A percentile compares a stretch with the other conserved stretches of the same genome.
Conservation (phyloP, 345 rosid genomes). For the Laguncularia racemosa region DNA sequence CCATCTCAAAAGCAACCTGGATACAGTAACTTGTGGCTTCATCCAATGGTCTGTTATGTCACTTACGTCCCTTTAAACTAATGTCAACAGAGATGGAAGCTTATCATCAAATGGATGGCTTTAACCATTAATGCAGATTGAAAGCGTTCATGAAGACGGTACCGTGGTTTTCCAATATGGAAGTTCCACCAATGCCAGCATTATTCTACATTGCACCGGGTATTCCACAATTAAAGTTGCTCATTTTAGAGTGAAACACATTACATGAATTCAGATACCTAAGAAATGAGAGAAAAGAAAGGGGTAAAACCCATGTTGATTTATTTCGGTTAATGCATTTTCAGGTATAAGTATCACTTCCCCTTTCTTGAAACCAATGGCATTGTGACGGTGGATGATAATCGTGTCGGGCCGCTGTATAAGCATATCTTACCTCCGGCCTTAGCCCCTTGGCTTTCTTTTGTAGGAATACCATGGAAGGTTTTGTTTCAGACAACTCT, state of each 20-base stretch:
- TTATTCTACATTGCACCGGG: slow-evolving; percentile 81
- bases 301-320: background rate
- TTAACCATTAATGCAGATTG: slow-evolving; percentile 36
- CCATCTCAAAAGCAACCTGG: slow-evolving; percentile 32
- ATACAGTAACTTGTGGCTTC: slow-evolving; percentile 53
- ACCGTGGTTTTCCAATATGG: slow-evolving; percentile 51
- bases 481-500: slow-evolving; percentile 21
- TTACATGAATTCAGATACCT: background rate
- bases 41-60: slow-evolving; percentile 41
- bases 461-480: slow-evolving; percentile 75
- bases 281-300: background rate
- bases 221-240: slow-evolving; percentile 12
- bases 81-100: too few relatives aligned
- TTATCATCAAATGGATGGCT: too few relatives aligned
- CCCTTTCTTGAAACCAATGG: slow-evolving; percentile 84
- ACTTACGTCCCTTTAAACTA: too few relatives aligned
- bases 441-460: slow-evolving; percentile 71
- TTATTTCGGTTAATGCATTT: background rate
- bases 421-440: slow-evolving; percentile 67
- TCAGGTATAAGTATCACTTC: slow-evolving; percentile 79
- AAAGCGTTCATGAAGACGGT: slow-evolving; percentile 49
- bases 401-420: slow-evolving; percentile 71
- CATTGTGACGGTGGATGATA: slow-evolving; percentile 59
- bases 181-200: slow-evolving; percentile 32
- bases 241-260: background rate